Base-by-base conservation (phyloP, 2,329 filamentous ascomycete species). In the Sporothrix variecibatus region DNA sequence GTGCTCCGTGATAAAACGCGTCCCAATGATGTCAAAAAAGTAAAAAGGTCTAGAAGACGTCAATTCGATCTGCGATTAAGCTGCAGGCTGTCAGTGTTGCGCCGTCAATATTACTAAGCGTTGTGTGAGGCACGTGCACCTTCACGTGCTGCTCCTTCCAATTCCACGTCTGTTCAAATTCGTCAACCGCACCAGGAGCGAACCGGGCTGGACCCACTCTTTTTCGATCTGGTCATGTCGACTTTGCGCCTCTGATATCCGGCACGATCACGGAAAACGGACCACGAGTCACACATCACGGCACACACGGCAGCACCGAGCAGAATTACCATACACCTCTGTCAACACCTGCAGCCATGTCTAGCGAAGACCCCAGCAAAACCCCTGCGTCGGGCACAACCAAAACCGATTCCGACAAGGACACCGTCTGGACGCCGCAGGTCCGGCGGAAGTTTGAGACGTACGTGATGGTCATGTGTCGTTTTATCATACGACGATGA, bases 371-470 rank as follows among this genome's bases (percentile, higher is more conserved):
- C 8, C 12, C 64, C 3, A 34, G 15, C 56, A 28, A 60, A 26
- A 20, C 11, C 40, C 17, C 34, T 26, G 38, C n/a, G 23, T 34
- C 31, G 28, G 31, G 12, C 46, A 49, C 31, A 20, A 2, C 51
- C 1, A 28, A 23, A 9, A 23, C 17, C 1, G 46, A 51, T 9
- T 11, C 28, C 11, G 11, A 28, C 67, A 38, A 69, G 26, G 40
- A 67, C 38, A 28, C 62, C 4, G 67, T 53, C 34, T 91, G 90
- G 87, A 85, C 86, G 78, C 85, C 87, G 76, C 85, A 91, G 75
- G 88, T 87, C 73, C 90, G 89, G 79, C 82, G 85, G 74, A 91
- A 90, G 78, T 94, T 93, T 79, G 84, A 91, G 78, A 87, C 85
- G 91, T 92, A 83, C 79, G 86, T 79, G 2, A 3, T 8, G 3